Percentiles rank a stretch among this genome's conserved stretches.
Conservation (phyloP, 2,329 filamentous ascomycete species). For the Dactylellina parvicollis region DNA sequence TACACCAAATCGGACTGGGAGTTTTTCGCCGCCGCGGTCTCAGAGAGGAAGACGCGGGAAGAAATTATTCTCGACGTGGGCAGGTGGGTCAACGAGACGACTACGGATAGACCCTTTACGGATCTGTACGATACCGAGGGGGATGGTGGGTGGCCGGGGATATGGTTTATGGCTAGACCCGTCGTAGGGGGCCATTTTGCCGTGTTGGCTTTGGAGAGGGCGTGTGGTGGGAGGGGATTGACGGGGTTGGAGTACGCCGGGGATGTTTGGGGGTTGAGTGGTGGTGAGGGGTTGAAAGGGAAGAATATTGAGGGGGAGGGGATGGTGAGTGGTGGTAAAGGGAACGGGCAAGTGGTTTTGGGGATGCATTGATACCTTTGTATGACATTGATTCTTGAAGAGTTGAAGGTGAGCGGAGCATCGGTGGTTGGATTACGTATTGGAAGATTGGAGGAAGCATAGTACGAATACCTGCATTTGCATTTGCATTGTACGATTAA, state of each 20-base stretch:
- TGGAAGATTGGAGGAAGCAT: too few species aligned
- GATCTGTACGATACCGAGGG: slow-evolving; percentile 86
- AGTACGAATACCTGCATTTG: too few species aligned
- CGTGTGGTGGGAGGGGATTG: slow-evolving; percentile 76
- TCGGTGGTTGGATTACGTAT: too few species aligned
- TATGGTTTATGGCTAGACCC: slow-evolving; percentile 81
- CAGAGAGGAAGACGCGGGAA: slow-evolving; percentile 72
- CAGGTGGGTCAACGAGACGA: slow-evolving; percentile 84
- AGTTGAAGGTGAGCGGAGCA: not conserved
- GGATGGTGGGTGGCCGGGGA: slow-evolving; percentile 76
- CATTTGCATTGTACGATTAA: too few species aligned
- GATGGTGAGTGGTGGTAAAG: not conserved
- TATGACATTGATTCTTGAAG: not conserved
- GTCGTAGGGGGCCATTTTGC: slow-evolving; percentile 89
- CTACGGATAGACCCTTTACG: slow-evolving; percentile 78
- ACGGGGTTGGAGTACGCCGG: slow-evolving; percentile 66
- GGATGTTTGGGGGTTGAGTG: slow-evolving; percentile 37
- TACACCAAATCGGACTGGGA: slow-evolving; percentile 94
- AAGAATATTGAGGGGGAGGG: not conserved
- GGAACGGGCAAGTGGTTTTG: slow-evolving; percentile 9
- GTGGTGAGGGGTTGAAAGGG: not conserved
- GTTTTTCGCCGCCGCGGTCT: slow-evolving; percentile 84
- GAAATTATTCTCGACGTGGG: slow-evolving; percentile 80
- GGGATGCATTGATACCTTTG: not conserved
- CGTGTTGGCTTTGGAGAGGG: slow-evolving; percentile 80